Evolutionary conservation across 176 grass and related monocot species (phyloP).

Genomic region (Microstegium vimineum): DNA sequence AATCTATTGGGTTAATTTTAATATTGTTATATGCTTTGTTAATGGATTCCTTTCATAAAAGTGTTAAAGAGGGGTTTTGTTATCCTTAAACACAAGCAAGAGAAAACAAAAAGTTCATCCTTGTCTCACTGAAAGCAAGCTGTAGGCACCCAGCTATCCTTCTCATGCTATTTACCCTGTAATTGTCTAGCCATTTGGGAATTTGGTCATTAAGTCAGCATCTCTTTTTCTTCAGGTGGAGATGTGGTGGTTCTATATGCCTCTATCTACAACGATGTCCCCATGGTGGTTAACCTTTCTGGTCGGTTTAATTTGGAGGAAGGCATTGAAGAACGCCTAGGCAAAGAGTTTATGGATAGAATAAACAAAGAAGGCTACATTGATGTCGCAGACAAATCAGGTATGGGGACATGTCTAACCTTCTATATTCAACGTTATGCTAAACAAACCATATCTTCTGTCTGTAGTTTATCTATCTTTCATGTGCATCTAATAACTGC

Average conservation of each 20-base stretch:
- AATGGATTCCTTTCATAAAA: neutral
- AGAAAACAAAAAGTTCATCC: neutral
- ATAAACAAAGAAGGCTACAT: conserved; percentile 80
- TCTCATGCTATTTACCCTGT: neutral
- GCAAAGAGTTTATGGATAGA: conserved; percentile 62
- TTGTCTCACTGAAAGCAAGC: neutral
- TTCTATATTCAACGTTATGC: conserved; percentile 1
- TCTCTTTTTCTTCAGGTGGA: conserved; percentile 51
- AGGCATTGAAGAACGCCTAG: conserved; percentile 75
- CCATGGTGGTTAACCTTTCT: conserved; percentile 69
- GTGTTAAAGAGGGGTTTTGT: neutral
- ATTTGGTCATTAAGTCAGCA: neutral
- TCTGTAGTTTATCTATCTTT: neutral
- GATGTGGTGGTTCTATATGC: conserved; percentile 88
- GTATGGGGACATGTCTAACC: conserved; percentile 14
- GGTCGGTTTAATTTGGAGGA: conserved; percentile 73
- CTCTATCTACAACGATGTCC: conserved; percentile 71
- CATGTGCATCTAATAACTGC: neutral
- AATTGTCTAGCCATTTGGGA: neutral
- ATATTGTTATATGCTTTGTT: neutral
- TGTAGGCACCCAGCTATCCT: neutral
- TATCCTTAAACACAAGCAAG: neutral
- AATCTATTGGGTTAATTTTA: neutral
- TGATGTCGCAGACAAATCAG: conserved; percentile 59
- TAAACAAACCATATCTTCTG: neutral